Percentiles rank a stretch among this genome's conserved stretches.
Evolutionary conservation across 768 basidiomycete genomes (phyloP).

Genomic region (Boletus rex-veris): DNA sequence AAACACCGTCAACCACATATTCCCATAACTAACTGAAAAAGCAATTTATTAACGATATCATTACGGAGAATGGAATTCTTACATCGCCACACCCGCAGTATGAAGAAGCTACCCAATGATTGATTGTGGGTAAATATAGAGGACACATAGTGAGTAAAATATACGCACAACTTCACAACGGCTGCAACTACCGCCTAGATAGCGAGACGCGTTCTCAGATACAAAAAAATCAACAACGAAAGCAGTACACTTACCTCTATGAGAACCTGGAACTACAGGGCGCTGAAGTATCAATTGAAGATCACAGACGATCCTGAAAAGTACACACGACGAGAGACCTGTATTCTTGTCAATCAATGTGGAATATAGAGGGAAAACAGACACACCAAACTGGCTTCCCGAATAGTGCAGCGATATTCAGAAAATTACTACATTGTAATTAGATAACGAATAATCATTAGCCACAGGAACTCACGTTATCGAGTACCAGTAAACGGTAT

Average conservation of each 20-base stretch:
- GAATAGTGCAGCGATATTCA: conserved; percentile 34
- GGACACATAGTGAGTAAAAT: not conserved
- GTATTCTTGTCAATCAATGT: conserved; percentile 19
- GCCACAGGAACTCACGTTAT: conserved; percentile 42
- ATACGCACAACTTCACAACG: conserved; percentile 52
- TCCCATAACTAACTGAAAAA: conserved; percentile 51
- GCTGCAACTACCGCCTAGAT: conserved; percentile 49
- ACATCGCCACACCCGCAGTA: conserved; percentile 65
- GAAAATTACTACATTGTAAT: conserved; percentile 37
- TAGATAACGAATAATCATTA: not conserved
- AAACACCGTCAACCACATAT: conserved; percentile 40
- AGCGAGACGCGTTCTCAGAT: conserved; percentile 1
- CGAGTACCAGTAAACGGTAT: conserved; percentile 52
- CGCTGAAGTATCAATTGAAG: not conserved
- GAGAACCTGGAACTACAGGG: conserved; percentile 41
- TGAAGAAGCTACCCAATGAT: conserved; percentile 42
- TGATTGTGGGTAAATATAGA: not conserved
- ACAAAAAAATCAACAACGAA: not conserved
- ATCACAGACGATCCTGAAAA: conserved; percentile 3
- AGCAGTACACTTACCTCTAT: conserved; percentile 30
- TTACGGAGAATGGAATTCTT: conserved; percentile 16
- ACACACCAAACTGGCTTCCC: conserved; percentile 43
- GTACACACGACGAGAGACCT: conserved; percentile 50
- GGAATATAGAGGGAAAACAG: not conserved
- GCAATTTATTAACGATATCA: not conserved